These are phyloP conservation scores for Boletus rufocinnamomeus DNA, from an alignment of 768 basidiomycete genomes.

Conservation along the genomic window DNA sequence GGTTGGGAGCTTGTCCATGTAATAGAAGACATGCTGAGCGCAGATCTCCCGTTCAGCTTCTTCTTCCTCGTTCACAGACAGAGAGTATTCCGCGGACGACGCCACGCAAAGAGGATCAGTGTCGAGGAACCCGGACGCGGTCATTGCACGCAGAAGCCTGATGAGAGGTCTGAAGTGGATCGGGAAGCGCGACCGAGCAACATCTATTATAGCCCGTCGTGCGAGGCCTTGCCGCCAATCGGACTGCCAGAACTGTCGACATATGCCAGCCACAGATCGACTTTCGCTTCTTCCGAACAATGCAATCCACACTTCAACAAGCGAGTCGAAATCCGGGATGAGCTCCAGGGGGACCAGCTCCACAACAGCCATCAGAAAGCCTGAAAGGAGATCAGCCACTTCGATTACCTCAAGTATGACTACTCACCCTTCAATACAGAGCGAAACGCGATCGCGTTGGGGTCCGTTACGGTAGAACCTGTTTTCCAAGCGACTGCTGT, in stretches of 20 bases:
- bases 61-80: conserved; percentile 41
- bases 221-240: conserved; percentile 69
- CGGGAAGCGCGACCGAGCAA: conserved; percentile 81
- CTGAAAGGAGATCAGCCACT: conserved; percentile 40
- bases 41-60: conserved; percentile 59
- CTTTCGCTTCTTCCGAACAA: conserved; percentile 74
- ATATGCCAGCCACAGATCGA: conserved; percentile 64
- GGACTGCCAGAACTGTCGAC: conserved; percentile 78
- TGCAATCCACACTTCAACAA: conserved; percentile 77
- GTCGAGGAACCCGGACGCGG: conserved; percentile 73
- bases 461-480: conserved; percentile 68
- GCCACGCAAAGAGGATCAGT: conserved; percentile 62
- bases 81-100: conserved; percentile 44
- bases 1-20: conserved; percentile 68
- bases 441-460: conserved; percentile 77
- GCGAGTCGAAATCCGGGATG: conserved; percentile 70
- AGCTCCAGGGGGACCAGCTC: conserved; percentile 76
- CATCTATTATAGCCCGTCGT: conserved; percentile 81
- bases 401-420: background rate
- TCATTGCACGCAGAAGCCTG: conserved; percentile 74
- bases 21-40: conserved; percentile 71
- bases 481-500: conserved; percentile 69
- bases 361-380: conserved; percentile 71
- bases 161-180: conserved; percentile 71
- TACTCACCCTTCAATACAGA: conserved; percentile 80